Conservation (phyloP, 192 early-diverging fungal genomes). For the Podila minutissima region DNA sequence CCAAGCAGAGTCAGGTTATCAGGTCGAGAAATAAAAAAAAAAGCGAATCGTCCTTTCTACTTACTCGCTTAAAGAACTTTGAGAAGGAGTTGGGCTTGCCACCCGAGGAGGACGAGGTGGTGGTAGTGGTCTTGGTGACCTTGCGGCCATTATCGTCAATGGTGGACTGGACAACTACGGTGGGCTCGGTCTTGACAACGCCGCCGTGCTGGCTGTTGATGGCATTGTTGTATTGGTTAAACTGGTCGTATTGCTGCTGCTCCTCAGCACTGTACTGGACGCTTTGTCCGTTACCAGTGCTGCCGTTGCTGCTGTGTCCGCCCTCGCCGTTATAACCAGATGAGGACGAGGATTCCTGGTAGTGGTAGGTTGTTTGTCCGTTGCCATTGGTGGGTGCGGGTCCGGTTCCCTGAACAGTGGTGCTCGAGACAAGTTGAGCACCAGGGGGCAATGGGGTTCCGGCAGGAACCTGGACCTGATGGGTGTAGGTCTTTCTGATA, state of each 20-base stretch:
- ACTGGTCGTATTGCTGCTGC: conserved; percentile 9
- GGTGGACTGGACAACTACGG: conserved; percentile 30
- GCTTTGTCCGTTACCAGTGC: not conserved
- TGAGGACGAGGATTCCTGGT: not conserved
- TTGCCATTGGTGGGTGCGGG: not conserved
- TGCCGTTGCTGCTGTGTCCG: too few relatives aligned
- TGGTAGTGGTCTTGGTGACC: conserved; percentile 46
- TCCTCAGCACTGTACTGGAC: conserved; percentile 2
- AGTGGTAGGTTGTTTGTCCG: not conserved
- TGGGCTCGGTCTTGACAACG: conserved; percentile 22
- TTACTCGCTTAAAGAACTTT: conserved; percentile 50
- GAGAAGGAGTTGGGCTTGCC: conserved; percentile 13
- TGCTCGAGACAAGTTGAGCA: conserved; percentile 26
- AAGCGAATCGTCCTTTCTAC: not conserved
- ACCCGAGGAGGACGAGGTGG: conserved; percentile 17
- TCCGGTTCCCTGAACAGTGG: conserved; percentile 4
- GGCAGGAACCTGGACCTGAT: conserved; percentile 48
- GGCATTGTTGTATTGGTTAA: conserved; percentile 8
- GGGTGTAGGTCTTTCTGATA: conserved; percentile 43
- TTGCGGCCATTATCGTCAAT: conserved; percentile 39
- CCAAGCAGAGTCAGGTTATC: not conserved
- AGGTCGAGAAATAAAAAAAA: not conserved
- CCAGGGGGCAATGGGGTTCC: conserved; percentile 39
- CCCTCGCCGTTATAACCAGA: not conserved
- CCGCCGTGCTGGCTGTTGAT: conserved; percentile 11